A percentile compares a stretch with the other conserved stretches of the same genome.
phyloP scores from a whole-genome alignment of 2,329 filamentous ascomycete genomes.

The Incumbomyces lentus region DNA sequence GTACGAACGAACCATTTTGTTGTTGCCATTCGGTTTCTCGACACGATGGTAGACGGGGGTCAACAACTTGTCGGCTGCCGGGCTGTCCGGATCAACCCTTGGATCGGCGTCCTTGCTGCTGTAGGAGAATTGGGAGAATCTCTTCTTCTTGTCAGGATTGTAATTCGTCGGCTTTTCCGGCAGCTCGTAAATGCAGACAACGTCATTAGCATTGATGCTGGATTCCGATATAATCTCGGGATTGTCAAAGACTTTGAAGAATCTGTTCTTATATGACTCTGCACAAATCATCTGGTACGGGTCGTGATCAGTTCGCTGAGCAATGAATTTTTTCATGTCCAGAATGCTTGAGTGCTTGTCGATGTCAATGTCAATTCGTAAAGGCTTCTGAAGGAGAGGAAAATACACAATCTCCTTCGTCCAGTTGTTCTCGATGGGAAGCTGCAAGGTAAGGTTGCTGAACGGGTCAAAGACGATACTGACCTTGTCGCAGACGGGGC shows the following conservation, averaged over 20 bases:
- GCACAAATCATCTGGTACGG: conserved; percentile 61
- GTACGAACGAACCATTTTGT: conserved; percentile 22
- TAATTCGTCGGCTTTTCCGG: conserved; percentile 71
- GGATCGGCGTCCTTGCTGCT: conserved; percentile 30
- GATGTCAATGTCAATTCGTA: conserved; percentile 66
- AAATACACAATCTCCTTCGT: conserved; percentile 64
- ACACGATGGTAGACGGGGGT: conserved; percentile 39
- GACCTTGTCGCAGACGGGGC: conserved; percentile 82
- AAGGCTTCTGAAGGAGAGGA: conserved; percentile 60
- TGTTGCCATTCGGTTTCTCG: conserved; percentile 19
- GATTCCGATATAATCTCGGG: conserved; percentile 57
- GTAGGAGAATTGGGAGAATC: conserved; percentile 27
- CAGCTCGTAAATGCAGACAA: conserved; percentile 65
- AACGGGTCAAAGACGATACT: conserved; percentile 99
- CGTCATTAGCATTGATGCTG: conserved; percentile 50
- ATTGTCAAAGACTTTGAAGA: conserved; percentile 80
- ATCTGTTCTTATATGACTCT: conserved; percentile 72
- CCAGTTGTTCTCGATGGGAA: conserved; percentile 81
- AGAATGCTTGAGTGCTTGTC: conserved; percentile 56
- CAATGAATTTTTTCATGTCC: conserved; percentile 41
- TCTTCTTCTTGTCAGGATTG: conserved; percentile 45
- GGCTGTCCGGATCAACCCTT: conserved; percentile 31
- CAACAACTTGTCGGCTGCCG: conserved; percentile 36
- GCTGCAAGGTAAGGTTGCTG: conserved; percentile 81
- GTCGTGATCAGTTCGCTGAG: conserved; percentile 39